phyloP scores from a whole-genome alignment of 257 asterid species.

The Gentiana dahurica region DNA sequence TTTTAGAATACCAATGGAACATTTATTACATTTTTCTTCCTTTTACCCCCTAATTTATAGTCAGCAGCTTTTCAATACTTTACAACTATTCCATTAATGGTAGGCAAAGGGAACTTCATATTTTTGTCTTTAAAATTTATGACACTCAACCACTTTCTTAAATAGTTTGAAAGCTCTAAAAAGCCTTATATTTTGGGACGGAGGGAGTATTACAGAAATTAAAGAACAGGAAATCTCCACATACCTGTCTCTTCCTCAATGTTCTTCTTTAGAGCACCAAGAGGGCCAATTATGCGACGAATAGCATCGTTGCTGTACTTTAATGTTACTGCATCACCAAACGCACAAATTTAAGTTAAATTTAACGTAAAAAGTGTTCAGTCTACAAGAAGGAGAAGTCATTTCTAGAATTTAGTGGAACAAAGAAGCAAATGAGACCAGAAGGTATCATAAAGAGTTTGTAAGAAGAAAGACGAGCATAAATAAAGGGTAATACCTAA shows the following conservation, averaged over 20 bases:
- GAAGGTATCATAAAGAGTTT: neutral
- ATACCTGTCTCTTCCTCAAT: constrained; percentile 94
- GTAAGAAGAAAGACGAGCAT: neutral
- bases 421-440: constrained; percentile 1
- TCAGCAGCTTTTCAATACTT: too few species aligned
- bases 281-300: constrained; percentile 93
- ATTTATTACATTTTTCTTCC: too few species aligned
- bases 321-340: constrained; percentile 44
- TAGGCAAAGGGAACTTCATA: too few species aligned
- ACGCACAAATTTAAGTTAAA: constrained; percentile 14
- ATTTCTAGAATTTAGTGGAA: neutral
- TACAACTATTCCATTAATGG: too few species aligned
- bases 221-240: neutral
- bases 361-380: neutral
- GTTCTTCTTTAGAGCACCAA: constrained; percentile 83
- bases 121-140: too few species aligned
- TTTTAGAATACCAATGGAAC: too few species aligned
- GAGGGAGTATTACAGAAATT: too few species aligned
- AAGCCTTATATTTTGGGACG: too few species aligned
- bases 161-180: too few species aligned
- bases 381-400: neutral
- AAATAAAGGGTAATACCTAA: constrained; percentile 32
- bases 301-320: constrained; percentile 79
- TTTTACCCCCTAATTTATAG: too few species aligned
- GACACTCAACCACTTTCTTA: too few species aligned